Evolutionary conservation across 495 filamentous ascomycete genomes (phyloP).

Genomic region (Parathielavia appendiculata): DNA sequence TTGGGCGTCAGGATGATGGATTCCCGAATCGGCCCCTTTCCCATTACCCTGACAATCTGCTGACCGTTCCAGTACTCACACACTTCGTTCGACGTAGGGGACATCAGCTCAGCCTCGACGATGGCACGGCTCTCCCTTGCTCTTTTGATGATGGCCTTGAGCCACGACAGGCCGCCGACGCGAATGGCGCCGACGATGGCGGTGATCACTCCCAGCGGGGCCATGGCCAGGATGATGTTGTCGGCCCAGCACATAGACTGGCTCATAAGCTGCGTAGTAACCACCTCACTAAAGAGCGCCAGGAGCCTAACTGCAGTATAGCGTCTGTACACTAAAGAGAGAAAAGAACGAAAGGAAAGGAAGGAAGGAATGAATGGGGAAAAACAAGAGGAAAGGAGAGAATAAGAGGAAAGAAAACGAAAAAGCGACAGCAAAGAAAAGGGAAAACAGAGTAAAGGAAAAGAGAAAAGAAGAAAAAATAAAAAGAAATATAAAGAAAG

Average conservation of each 20-base stretch:
- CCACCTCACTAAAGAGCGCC: slow-evolving; percentile 51
- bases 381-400: too few species aligned
- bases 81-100: slow-evolving; percentile 31
- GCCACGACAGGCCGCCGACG: slow-evolving; percentile 47
- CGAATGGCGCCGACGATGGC: slow-evolving; percentile 45
- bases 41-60: slow-evolving; percentile 28
- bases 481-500: too few species aligned
- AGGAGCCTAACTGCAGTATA: slow-evolving; percentile 33
- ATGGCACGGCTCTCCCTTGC: slow-evolving; percentile 31
- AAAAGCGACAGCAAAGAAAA: too few species aligned
- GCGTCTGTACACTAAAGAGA: too few species aligned
- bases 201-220: too few species aligned
- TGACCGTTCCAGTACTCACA: slow-evolving; percentile 38
- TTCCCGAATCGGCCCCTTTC: slow-evolving; percentile 15
- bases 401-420: too few species aligned
- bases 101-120: slow-evolving; percentile 34
- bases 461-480: too few species aligned
- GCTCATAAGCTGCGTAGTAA: slow-evolving; percentile 56
- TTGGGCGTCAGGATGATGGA: too few species aligned
- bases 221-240: slow-evolving; percentile 45
- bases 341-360: too few species aligned
- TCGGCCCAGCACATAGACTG: slow-evolving; percentile 47
- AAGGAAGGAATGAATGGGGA: too few species aligned
- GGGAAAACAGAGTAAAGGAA: too few species aligned
- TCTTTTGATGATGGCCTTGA: slow-evolving; percentile 49